Base-by-base conservation (phyloP, 495 filamentous ascomycete genomes). In the Cladorrhinum samala region DNA sequence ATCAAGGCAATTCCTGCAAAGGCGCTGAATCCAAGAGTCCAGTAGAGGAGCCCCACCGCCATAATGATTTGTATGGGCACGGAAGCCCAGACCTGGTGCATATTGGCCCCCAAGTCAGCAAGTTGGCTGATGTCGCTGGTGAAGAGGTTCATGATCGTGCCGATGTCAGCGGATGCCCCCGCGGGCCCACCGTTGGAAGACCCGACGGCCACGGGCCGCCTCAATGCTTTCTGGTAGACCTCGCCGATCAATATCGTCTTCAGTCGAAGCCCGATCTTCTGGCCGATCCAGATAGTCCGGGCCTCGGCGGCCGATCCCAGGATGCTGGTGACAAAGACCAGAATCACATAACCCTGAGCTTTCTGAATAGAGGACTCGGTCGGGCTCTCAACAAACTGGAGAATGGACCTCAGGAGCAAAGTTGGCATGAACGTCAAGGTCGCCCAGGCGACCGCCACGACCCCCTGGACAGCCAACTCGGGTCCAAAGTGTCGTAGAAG, bases 251-350 rank as follows among this genome's bases (percentile, higher is more conserved):
- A 20, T 0, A 53, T 46, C 24, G 50, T 46, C 42, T 53, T 53
- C 25, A 53, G 50, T 20, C 50, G 50, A 21, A 53, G 50, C 50
- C 50, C 50, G 39, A 53, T 46, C 50, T 53, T 53, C 30, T 53
- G 50, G 17, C 50, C 50, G 39, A 53, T 17, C 50, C 50, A 53
- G 9, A 53, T 38, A 8, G 50, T 39, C 11, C 30, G 50, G 46
- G 50, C 50, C 27, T 53, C 50, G 41, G 42, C 50, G 25, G 42
- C 50, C 14, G 51, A 46, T 40, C 42, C 42, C 41, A 53, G 24
- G 40, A 53, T 36, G 40, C 51, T 53, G 42, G 27, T 46, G 42
- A 25, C 33, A 47, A 53, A 53, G 17, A 46, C 42, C 25, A 53
- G 51, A 17, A 53, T 27, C 42, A 53, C 51, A 19, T 46, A 46